Conservation (phyloP, 2,329 filamentous ascomycete genomes). For the Monosporascus sp. region DNA sequence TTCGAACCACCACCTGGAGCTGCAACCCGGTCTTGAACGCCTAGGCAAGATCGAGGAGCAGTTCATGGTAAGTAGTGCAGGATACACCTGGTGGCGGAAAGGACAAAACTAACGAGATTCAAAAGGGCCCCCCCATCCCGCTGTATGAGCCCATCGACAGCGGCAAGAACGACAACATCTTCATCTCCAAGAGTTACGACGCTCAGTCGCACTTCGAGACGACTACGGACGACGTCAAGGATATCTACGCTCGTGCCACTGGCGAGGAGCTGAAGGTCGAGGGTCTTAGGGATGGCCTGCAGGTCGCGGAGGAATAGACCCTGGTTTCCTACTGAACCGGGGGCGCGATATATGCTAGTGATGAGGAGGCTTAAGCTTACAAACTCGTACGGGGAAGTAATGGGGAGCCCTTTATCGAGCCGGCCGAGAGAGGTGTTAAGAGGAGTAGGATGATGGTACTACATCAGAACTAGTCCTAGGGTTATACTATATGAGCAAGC, state of each 20-base stretch:
- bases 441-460: no score
- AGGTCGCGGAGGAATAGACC: slow-evolving; percentile 62
- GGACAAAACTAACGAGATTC: slow-evolving; percentile 1
- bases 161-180: slow-evolving; percentile 84
- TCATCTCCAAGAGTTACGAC: slow-evolving; percentile 98
- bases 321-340: no score
- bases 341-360: no score
- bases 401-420: neutral
- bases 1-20: slow-evolving; percentile 92
- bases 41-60: slow-evolving; percentile 93
- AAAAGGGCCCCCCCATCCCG: slow-evolving; percentile 73
- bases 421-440: no score
- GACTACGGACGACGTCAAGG: slow-evolving; percentile 81
- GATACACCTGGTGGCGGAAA: neutral
- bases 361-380: no score
- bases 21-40: slow-evolving; percentile 86
- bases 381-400: neutral
- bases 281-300: slow-evolving; percentile 74
- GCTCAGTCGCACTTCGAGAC: slow-evolving; percentile 98
- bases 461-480: no score
- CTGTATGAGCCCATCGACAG: slow-evolving; percentile 86
- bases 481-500: no score
- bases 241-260: slow-evolving; percentile 81
- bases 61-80: slow-evolving; percentile 65
- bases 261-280: slow-evolving; percentile 86